Evolutionary conservation across 306 rosid species (phyloP).

Genomic region (Rosa multiflora): DNA sequence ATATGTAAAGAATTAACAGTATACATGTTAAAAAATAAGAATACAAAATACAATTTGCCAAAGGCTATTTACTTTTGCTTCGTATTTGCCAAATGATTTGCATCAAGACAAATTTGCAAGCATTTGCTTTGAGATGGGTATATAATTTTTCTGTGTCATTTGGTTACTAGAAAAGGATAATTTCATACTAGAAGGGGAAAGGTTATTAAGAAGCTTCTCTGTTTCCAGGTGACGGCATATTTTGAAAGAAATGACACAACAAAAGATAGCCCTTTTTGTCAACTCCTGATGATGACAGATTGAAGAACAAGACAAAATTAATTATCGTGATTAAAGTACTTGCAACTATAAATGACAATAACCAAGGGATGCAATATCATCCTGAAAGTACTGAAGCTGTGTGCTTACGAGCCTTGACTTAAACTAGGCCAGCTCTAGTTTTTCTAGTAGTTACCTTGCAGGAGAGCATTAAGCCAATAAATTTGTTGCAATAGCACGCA

Average conservation of each 20-base stretch:
- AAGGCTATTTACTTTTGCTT: background rate
- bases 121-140: background rate
- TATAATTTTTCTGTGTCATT: background rate
- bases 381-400: background rate
- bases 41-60: background rate
- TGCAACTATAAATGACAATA: background rate
- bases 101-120: background rate
- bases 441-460: background rate
- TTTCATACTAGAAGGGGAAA: background rate
- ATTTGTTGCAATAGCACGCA: background rate
- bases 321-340: background rate
- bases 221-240: background rate
- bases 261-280: background rate
- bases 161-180: background rate
- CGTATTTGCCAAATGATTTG: background rate
- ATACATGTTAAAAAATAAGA: background rate
- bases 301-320: background rate
- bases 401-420: background rate
- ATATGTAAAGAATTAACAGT: constrained; percentile 16
- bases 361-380: background rate
- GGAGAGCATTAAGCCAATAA: background rate
- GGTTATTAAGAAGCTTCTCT: background rate
- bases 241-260: background rate
- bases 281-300: background rate
- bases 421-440: background rate